phyloP scores from a whole-genome alignment of 768 basidiomycete species.

The Galerina marginata region DNA sequence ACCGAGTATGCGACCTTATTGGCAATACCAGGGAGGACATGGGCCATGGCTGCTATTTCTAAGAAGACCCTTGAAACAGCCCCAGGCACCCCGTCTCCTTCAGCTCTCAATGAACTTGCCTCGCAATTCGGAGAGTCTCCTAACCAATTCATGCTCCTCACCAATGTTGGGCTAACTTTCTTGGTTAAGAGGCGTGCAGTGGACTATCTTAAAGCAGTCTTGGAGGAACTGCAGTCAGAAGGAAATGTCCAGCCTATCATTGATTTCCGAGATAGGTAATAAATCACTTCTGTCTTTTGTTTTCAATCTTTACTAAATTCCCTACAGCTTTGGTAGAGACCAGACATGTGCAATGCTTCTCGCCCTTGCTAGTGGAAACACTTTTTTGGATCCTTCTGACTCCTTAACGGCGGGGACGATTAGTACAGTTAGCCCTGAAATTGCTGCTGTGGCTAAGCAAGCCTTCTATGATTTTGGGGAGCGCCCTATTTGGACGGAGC shows the following conservation, averaged over 20 bases:
- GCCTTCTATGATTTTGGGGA: constrained; percentile 88
- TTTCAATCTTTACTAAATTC: not conserved
- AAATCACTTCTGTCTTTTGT: not conserved
- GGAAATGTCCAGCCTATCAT: constrained; percentile 79
- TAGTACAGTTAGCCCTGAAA: constrained; percentile 60
- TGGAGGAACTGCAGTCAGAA: constrained; percentile 83
- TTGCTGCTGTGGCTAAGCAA: constrained; percentile 77
- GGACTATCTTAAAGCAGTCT: constrained; percentile 80
- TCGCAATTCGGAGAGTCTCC: constrained; percentile 78
- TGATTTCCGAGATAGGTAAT: constrained; percentile 81
- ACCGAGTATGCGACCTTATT: constrained; percentile 80
- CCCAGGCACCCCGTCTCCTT: constrained; percentile 53
- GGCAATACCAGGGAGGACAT: constrained; percentile 82
- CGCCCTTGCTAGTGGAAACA: constrained; percentile 84
- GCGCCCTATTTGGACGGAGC: constrained; percentile 81
- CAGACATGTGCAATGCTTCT: constrained; percentile 93
- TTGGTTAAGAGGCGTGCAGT: constrained; percentile 82
- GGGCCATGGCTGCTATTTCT: constrained; percentile 75
- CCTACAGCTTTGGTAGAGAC: constrained; percentile 82
- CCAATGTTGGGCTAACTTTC: constrained; percentile 84
- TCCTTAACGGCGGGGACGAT: constrained; percentile 51
- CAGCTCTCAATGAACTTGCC: constrained; percentile 78
- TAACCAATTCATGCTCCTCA: constrained; percentile 85
- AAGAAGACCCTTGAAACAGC: constrained; percentile 33
- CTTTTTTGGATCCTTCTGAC: constrained; percentile 69